Evolutionary conservation across 1,284 basidiomycete species (phyloP), one percentile per base, ranked within the genome.

Genomic region (Sphaerobolus stellatus): DNA sequence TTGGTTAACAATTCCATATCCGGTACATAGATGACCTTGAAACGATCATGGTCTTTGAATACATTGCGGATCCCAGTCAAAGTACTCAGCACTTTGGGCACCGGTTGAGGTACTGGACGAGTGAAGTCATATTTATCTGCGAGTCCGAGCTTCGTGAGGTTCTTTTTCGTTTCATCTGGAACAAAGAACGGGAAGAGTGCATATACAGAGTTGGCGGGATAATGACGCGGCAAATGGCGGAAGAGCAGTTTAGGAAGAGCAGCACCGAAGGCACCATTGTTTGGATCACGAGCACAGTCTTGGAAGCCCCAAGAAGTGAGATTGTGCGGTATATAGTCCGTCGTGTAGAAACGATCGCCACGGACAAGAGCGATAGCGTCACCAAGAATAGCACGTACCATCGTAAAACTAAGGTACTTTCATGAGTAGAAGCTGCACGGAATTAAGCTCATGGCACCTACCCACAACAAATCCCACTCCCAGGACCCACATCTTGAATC

Each of bases 401-500:
- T 89, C 7, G 92, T 93, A 73, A n/a, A 43, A 18, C 41, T 43
- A 9, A 38, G 22, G 5, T n/a, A 22, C n/a, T n/a, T 38, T 11
- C 11, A 7, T 38, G n/a, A 38, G 3, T n/a, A 38, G n/a, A 7
- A 22, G 36, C n/a, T n/a, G n/a, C n/a, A n/a, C n/a, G n/a, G n/a
- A n/a, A n/a, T n/a, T n/a, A n/a, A 3, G 7, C 7, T 7, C n/a
- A 38, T n/a, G n/a, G n/a, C n/a, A 38, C 36, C n/a, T 86, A 92
- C 22, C 91, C 90, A n/a, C 90, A 89, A 67, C 89, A 91, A 3
- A 92, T 66, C 9, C 92, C 92, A 9, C 88, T 86, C 20, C 90
- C 90, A 9, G 83, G 79, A 38, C 81, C 79, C 18, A 83, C 79
- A 11, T 69, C 64, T 65, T 92, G 93, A 11, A 84, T 66, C 66